Conservation (phyloP, 169 alveolate species). For the Eimeria acervulina region DNA sequence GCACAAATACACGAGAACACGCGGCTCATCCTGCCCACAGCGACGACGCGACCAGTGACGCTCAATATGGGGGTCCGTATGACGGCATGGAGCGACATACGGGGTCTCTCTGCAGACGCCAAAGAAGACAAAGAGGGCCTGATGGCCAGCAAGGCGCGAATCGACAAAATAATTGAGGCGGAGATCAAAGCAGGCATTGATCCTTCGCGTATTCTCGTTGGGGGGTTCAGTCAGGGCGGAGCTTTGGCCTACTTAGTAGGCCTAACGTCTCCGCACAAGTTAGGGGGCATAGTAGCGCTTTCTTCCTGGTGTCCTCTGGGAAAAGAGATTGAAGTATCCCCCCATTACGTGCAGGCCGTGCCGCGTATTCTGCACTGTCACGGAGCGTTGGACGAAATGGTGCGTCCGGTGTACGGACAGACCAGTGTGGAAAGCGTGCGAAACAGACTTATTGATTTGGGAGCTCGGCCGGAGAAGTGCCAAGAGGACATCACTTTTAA, state of each 20-base stretch:
- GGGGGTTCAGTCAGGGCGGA: conserved; percentile 85
- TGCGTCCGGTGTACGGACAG: conserved; percentile 68
- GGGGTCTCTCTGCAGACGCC: conserved; percentile 59
- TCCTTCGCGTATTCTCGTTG: conserved; percentile 80
- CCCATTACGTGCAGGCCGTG: conserved; percentile 47
- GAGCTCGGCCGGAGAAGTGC: conserved; percentile 35
- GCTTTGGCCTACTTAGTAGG: conserved; percentile 79
- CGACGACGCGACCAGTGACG: conserved; percentile 81
- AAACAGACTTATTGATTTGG: conserved; percentile 6
- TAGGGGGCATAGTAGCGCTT: conserved; percentile 81
- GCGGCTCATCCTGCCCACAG: conserved; percentile 80
- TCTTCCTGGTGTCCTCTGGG: conserved; percentile 82
- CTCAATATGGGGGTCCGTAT: conserved; percentile 80
- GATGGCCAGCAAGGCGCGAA: conserved; percentile 75
- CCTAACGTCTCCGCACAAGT: conserved; percentile 55
- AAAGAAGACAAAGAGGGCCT: conserved; percentile 77
- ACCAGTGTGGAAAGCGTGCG: conserved; percentile 70
- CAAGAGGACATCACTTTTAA: conserved; percentile 30
- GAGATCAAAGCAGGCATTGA: conserved; percentile 58
- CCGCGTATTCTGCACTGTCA: conserved; percentile 83
- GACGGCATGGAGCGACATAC: conserved; percentile 82
- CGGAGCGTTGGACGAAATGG: conserved; percentile 76
- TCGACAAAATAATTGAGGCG: conserved; percentile 61
- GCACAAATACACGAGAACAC: conserved; percentile 38
- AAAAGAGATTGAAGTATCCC: conserved; percentile 27